Base-by-base conservation (phyloP, 1,284 basidiomycete genomes). In the Dichomitus squalens region DNA sequence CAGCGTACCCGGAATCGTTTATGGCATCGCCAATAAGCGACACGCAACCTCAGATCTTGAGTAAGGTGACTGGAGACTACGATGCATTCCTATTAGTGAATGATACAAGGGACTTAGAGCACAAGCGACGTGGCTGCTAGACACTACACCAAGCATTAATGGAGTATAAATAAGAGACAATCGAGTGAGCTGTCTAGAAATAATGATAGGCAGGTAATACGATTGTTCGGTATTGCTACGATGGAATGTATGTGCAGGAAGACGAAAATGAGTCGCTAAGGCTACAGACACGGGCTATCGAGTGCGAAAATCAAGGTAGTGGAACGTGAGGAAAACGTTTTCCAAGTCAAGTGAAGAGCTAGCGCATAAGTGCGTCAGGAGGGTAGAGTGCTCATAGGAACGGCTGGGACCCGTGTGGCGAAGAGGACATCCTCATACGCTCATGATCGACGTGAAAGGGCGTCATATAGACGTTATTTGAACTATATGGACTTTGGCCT, bases 361-460 rank as follows among this genome's bases (percentile, higher is more conserved):
- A 29, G 27, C 16, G 16, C 25, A 21, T 21, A 29, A n/a, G 29
- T 27, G 20, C 25, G 29, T 20, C n/a, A n/a, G 18, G 44, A 34
- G 8, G 29, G 18, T 18, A 16, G 52, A 38, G 18, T 36, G 11
- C 34, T 52, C 46, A 63, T 40, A 59, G 23, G 51, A 52, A 59
- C 7, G 55, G 36, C 8, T 59, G 58, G 18, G 54, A 41, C 33
- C 49, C 56, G 29, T 58, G 58, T 2, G 60, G 9, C 12, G 54
- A 25, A 5, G 54, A 49, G 14, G 61, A 39, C 21, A 58, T 53
- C 44, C 57, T 53, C 23, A 53, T 34, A 20, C 53, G 50, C 29
- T 76, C 68, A 49, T 59, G 59, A 21, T 46, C 57, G 39, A 49
- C 16, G 11, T 29, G 38, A 55, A 71, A 68, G 35, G 69, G 72